Evolutionary conservation across 176 grass and related monocot species (phyloP), one percentile per base, ranked within the genome.

Genomic region (Avena eriantha): DNA sequence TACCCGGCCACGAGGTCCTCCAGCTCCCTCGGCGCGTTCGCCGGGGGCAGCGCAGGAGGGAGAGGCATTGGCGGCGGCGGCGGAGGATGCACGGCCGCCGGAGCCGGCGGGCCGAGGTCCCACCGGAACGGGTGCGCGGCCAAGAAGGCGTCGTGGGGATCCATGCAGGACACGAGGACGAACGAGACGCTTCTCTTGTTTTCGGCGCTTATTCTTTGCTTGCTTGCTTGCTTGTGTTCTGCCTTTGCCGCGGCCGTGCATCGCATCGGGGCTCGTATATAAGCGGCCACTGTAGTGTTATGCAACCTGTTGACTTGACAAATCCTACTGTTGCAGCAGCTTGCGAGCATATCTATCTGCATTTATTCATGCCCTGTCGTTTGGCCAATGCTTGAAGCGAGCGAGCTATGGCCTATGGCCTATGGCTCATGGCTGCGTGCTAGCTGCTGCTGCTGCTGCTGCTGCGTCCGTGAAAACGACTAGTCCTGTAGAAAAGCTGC

Each of bases 51-150:
- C 10, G 48, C 24, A 0, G 50, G 80, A 0, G 45, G 60, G 0
- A 24, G 18, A 16, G 36, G 60, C 58, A 39, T n/a, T 14, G 26
- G 48, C 0, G 67, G 48, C 0, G 43, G 74, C 0, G 79, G 74
- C 0, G 80, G 74, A 0, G 81, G 14, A 0, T 68, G 76, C n/a
- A 82, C 81, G 2, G 82, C 64, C 0, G 67, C 33, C 29, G 85
- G 82, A 35, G 77, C 82, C 78, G 90, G 86, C 19, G 90, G 86
- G 0, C 90, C 82, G n/a, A 91, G 90, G 78, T 91, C 90, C 90
- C 90, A 91, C 82, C 90, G 43, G 86, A 91, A 91, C 60, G 90
- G 90, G 86, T 91, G 90, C 86, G 86, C 90, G 24, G 90, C 90
- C 78, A 86, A 78, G 90, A 88, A 91, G 43, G 86, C 86, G 78